Base-by-base conservation (phyloP, 225 moss, liverwort and hornwort genomes). In the Marchantia paleacea region DNA sequence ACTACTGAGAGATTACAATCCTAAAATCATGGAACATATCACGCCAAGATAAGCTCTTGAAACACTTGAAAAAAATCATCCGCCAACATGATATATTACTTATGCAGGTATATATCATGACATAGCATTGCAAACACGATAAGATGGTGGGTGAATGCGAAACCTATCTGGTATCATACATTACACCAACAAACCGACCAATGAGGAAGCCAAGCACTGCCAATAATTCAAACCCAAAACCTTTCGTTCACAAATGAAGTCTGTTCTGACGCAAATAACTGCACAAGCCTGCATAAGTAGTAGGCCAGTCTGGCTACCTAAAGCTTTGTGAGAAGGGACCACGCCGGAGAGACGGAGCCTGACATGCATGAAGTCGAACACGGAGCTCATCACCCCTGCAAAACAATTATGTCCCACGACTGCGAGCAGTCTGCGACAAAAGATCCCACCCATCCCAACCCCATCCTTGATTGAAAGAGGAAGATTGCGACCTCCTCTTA, bases 301-400 rank as follows among this genome's bases (percentile, higher is more conserved):
- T 83, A 81, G 86, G 81, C 86, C 83, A 86, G 86, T 81, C 86
- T 76, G 81, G 78, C 86, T 86, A 86, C 86, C 86, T 86, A 86
- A 86, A 79, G 83, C 79, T 83, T 86, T 81, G 86, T 83, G 80
- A 78, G 86, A 79, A 69, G 79, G 81, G 79, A 81, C 86, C 86
- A 86, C 81, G 83, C 81, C 78, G 83, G 52, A 75, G 74, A 75
- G 86, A 83, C 49, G 79, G 75, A 75, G 86, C 81, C 76, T 83
- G 80, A 80, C 55, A 83, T 75, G 79, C 75, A 81, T 39, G 75
- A 73, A 72, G 86, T 52, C 83, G 78, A 81, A 28, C 80, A 79
- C 72, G 79, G 61, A 78, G 78, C 65, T 79, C 81, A 79, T 79
- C 83, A 60, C 54, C 74, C 83, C 86, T 86, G 86, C 86, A 86